Percentiles rank a stretch among this genome's conserved stretches.
phyloP scores from a whole-genome alignment of 352 stramenopile species.

The Phytophthora litchii region DNA sequence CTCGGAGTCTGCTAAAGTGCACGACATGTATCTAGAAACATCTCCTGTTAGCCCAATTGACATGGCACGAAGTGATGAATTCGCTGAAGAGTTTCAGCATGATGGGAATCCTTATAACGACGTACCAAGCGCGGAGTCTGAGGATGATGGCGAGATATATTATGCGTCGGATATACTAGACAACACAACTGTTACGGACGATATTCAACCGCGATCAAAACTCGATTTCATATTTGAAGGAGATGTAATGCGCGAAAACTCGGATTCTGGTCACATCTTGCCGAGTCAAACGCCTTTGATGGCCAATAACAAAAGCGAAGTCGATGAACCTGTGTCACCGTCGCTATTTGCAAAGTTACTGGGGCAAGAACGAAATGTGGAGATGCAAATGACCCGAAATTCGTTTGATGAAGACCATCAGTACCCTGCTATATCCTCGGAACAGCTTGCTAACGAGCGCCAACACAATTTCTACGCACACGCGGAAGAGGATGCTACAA shows the following conservation, averaged over 20 bases:
- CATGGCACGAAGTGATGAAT: constrained; percentile 1
- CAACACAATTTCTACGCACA: not conserved
- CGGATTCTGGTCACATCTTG: not conserved
- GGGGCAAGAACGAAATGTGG: constrained; percentile 2
- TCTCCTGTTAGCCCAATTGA: not conserved
- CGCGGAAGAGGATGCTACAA: not conserved
- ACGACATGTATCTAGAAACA: not conserved
- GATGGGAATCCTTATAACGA: not conserved
- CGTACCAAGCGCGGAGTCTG: constrained; percentile 12
- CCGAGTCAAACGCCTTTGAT: not conserved
- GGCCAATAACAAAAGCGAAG: constrained; percentile 1
- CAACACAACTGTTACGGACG: constrained; percentile 4
- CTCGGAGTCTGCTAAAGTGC: not conserved
- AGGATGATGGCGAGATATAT: constrained; percentile 47
- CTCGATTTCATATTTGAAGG: constrained; percentile 33
- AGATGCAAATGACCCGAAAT: not conserved
- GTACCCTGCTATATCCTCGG: not conserved
- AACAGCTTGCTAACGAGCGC: not conserved
- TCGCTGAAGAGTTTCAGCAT: constrained; percentile 1
- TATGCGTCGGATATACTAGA: constrained; percentile 58
- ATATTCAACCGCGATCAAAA: constrained; percentile 33
- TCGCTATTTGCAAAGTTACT: constrained; percentile 25
- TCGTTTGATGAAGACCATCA: constrained; percentile 4
- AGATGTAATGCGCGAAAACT: constrained; percentile 7
- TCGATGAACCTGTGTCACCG: constrained; percentile 3